Percentiles rank a stretch among this genome's conserved stretches.
Conservation (phyloP, 176 grass and related monocot genomes). For the Eleusine coracana region DNA sequence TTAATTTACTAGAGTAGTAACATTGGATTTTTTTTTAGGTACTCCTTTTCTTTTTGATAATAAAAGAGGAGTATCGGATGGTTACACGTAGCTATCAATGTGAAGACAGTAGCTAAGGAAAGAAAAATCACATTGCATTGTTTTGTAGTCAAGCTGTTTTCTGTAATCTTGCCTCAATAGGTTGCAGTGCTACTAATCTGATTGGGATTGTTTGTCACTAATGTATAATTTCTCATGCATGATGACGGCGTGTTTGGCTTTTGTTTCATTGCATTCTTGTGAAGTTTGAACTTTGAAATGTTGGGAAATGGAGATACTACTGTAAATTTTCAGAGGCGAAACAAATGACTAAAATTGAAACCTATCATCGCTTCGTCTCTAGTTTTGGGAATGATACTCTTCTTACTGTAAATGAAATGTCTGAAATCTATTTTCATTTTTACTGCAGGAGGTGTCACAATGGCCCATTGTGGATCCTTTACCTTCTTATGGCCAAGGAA, state of each 20-base stretch:
- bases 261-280: constrained; percentile 8
- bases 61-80: constrained; percentile 5
- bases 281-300: constrained; percentile 9
- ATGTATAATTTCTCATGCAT: constrained; percentile 16
- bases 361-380: constrained; percentile 4
- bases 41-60: constrained; percentile 9
- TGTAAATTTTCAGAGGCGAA: neutral
- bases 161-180: constrained; percentile 35
- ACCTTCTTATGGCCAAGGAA: constrained; percentile 80
- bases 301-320: constrained; percentile 5
- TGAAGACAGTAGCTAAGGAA: constrained; percentile 36
- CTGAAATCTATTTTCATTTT: constrained; percentile 15
- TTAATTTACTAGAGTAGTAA: neutral
- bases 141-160: constrained; percentile 58
- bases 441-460: constrained; percentile 63
- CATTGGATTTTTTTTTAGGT: neutral
- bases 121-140: constrained; percentile 41
- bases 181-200: constrained; percentile 23
- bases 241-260: neutral
- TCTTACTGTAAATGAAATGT: neutral
- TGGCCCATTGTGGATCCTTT: constrained; percentile 81
- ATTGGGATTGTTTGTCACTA: constrained; percentile 31
- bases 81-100: constrained; percentile 39
- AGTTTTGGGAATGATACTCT: neutral
- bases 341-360: neutral